Conservation (phyloP, 1,284 basidiomycete species). For the Ceratobasidium sp. region DNA sequence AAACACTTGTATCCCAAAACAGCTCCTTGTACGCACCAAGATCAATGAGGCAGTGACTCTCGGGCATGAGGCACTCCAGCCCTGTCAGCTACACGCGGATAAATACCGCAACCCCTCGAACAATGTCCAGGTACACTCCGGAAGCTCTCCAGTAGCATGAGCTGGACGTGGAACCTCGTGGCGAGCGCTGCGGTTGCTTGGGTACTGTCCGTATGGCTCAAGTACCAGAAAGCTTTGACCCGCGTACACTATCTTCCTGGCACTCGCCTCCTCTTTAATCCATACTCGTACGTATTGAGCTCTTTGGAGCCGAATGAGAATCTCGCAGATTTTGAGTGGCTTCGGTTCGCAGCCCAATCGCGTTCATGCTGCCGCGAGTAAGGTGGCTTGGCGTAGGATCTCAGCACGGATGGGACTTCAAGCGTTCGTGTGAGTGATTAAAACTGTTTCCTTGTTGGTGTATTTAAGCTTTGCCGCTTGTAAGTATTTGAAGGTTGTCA, state of each 20-base stretch:
- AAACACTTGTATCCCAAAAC: no score
- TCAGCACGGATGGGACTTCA: not conserved
- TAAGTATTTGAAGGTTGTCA: slow-evolving; percentile 5
- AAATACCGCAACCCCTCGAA: no score
- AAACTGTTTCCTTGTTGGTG: no score
- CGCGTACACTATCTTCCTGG: slow-evolving; percentile 2
- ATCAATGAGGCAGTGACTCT: not conserved
- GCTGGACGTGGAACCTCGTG: slow-evolving; percentile 1
- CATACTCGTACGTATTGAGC: not conserved
- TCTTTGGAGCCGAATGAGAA: not conserved
- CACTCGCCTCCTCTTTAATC: not conserved
- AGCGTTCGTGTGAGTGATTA: not conserved
- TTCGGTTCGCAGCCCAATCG: not conserved
- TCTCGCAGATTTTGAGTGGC: no score
- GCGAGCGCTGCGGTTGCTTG: not conserved
- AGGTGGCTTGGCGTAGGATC: not conserved
- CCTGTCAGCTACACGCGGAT: no score
- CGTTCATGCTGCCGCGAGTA: not conserved
- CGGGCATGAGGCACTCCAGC: not conserved
- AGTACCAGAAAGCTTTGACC: not conserved
- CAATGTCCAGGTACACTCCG: no score
- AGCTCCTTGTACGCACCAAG: no score
- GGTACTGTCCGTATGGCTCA: not conserved
- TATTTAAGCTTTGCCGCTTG: not conserved
- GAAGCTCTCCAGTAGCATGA: no score